phyloP scores from a whole-genome alignment of 495 filamentous ascomycete genomes.

The Podospora comata region DNA sequence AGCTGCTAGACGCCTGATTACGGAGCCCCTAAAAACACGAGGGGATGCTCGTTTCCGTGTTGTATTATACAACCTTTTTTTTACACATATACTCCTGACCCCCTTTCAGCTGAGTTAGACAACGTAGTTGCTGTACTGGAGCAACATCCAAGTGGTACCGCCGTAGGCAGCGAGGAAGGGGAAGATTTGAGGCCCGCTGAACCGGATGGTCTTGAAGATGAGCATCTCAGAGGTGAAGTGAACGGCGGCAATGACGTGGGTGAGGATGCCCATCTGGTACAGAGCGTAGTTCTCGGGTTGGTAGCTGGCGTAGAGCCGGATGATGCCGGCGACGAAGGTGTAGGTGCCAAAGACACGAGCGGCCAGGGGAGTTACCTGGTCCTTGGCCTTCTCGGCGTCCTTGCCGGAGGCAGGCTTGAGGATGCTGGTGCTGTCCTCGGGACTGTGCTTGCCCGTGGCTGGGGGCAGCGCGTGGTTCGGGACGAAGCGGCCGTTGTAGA shows the following conservation, averaged over 20 bases:
- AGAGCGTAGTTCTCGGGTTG: conserved; percentile 65
- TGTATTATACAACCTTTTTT: not conserved
- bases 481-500: conserved; percentile 63
- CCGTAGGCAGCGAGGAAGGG: conserved; percentile 69
- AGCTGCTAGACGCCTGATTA: conserved; percentile 1
- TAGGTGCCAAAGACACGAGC: conserved; percentile 89
- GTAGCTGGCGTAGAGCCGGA: conserved; percentile 84
- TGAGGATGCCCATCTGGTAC: conserved; percentile 77
- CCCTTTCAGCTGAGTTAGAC: conserved; percentile 15
- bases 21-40: not conserved
- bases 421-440: conserved; percentile 44
- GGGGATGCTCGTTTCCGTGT: not conserved
- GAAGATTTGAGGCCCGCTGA: conserved; percentile 64
- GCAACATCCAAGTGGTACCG: conserved; percentile 77
- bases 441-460: conserved; percentile 34
- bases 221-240: conserved; percentile 85
- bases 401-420: conserved; percentile 48
- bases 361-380: conserved; percentile 66
- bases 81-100: not conserved
- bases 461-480: conserved; percentile 38
- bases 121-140: conserved; percentile 66
- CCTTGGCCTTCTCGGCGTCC: conserved; percentile 45
- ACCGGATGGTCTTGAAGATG: conserved; percentile 66
- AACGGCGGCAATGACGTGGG: conserved; percentile 69
- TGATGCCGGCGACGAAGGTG: conserved; percentile 70